A percentile compares a stretch with the other conserved stretches of the same genome.
phyloP scores from a whole-genome alignment of 75 land plant species.

The Selaginella moellendorffii region DNA sequence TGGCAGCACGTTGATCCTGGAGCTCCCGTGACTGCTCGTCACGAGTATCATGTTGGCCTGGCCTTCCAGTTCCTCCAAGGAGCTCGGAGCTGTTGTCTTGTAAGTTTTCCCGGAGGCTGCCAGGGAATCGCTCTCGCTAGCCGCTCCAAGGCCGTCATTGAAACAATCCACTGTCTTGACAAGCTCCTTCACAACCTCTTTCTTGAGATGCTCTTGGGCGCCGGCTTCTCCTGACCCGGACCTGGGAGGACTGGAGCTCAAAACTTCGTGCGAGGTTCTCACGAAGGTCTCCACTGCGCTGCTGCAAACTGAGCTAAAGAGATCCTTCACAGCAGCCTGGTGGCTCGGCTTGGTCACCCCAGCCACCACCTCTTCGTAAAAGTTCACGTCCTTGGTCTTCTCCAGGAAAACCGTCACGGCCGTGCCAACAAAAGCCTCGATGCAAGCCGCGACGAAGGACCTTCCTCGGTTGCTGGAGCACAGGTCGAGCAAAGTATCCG shows the following conservation, averaged over 20 bases:
- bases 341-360: conserved; percentile 58
- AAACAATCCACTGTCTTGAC: no score
- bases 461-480: conserved; percentile 26
- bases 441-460: conserved; percentile 37
- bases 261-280: conserved; percentile 61
- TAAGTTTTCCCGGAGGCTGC: no score
- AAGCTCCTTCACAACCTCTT: no score
- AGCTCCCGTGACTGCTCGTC: no score
- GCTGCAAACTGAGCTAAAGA: conserved; percentile 56
- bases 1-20: background rate
- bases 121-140: no score
- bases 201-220: no score
- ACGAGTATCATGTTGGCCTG: no score
- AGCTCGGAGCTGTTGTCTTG: no score
- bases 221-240: background rate
- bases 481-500: conserved; percentile 28
- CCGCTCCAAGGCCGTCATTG: no score
- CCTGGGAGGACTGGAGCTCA: conserved; percentile 8
- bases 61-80: no score
- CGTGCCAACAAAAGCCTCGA: conserved; percentile 55
- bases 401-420: conserved; percentile 80
- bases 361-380: conserved; percentile 49
- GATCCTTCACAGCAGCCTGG: conserved; percentile 41
- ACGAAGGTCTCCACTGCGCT: conserved; percentile 57
- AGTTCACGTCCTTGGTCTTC: conserved; percentile 63